A percentile compares a stretch with the other conserved stretches of the same genome.
These are phyloP conservation scores for Plasmodium cynomolgi DNA, from an alignment of 169 alveolate species.

Conservation along the genomic window DNA sequence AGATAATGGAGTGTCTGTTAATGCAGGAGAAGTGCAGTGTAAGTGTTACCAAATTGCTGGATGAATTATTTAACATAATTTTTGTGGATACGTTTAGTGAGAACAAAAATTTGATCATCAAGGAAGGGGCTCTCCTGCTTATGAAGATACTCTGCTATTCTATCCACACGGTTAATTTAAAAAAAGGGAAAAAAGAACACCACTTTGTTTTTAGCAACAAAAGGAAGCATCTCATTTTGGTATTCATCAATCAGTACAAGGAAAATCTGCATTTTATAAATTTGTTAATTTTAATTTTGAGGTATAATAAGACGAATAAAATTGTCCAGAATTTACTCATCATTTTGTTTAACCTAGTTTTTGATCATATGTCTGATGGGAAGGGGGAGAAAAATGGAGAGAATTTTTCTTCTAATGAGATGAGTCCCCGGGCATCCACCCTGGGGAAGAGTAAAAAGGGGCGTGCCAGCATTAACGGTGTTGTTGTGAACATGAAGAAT, in stretches of 20 bases:
- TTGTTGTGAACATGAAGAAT: neutral
- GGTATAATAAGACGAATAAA: constrained; percentile 57
- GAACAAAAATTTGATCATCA: constrained; percentile 43
- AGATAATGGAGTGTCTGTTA: constrained; percentile 55
- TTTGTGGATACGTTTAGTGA: constrained; percentile 72
- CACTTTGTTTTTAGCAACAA: constrained; percentile 40
- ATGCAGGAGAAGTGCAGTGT: constrained; percentile 34
- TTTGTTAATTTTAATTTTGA: constrained; percentile 29
- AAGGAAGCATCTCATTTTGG: constrained; percentile 35
- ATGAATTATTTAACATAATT: constrained; percentile 57
- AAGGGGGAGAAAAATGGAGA: neutral
- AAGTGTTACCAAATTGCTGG: constrained; percentile 42
- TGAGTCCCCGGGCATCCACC: neutral
- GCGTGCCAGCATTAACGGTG: neutral
- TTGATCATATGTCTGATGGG: constrained; percentile 22
- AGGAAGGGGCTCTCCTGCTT: constrained; percentile 62
- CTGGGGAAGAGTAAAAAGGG: neutral
- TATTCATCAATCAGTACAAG: constrained; percentile 60
- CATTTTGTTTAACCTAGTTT: constrained; percentile 41
- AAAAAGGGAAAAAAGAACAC: constrained; percentile 65
- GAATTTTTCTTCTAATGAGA: neutral
- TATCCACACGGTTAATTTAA: constrained; percentile 32
- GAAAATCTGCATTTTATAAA: constrained; percentile 57
- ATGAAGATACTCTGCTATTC: constrained; percentile 59
- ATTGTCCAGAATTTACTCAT: constrained; percentile 36